These are phyloP conservation scores for Naumovozyma castellii DNA, from an alignment of 805 yeast species.

Conservation along the genomic window DNA sequence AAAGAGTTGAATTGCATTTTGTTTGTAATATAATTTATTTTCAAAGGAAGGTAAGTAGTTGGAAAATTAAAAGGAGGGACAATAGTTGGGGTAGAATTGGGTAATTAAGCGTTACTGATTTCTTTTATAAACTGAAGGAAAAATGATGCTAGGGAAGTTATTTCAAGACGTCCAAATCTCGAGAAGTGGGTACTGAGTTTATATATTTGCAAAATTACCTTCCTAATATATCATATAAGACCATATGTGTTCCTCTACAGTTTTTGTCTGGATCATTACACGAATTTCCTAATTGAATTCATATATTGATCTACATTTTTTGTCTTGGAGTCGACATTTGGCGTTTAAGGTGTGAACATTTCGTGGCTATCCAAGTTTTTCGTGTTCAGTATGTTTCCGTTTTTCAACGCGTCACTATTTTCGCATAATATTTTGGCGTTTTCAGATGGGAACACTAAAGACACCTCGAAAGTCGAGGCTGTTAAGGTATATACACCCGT, in stretches of 20 bases:
- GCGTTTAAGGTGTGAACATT: not conserved
- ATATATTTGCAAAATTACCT: no score
- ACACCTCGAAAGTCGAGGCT: no score
- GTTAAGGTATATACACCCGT: no score
- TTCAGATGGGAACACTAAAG: no score
- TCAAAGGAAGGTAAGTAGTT: slow-evolving; percentile 5
- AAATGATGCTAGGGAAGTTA: no score
- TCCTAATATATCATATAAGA: no score
- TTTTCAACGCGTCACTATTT: no score
- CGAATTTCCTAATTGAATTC: not conserved
- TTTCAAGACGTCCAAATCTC: no score
- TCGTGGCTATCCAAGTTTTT: not conserved
- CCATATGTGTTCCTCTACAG: no score
- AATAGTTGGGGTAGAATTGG: slow-evolving; percentile 3
- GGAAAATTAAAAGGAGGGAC: slow-evolving; percentile 2
- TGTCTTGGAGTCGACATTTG: no score
- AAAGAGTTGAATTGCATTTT: slow-evolving; percentile 5
- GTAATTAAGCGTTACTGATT: not conserved
- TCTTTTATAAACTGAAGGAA: not conserved
- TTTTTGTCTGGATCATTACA: not conserved
- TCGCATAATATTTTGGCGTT: not conserved
- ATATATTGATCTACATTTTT: no score
- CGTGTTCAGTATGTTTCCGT: no score
- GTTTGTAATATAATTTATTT: not conserved
- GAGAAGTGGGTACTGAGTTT: not conserved